A percentile compares a stretch with the other conserved stretches of the same genome.
Conservation (phyloP, 164 flowering plant species). For the Vitis cinerea region DNA sequence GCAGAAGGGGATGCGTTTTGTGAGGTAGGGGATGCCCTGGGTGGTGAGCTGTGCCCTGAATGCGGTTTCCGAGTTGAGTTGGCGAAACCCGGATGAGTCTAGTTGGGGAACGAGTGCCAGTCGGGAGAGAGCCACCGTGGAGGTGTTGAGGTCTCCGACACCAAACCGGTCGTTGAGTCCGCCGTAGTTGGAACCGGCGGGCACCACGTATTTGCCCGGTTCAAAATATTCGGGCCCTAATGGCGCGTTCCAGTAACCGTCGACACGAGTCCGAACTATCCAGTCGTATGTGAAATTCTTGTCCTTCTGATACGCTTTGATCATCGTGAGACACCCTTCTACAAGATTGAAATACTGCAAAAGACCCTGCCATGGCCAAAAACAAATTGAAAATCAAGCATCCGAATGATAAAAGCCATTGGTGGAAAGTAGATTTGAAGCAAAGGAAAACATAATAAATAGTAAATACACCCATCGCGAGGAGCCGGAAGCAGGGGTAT, state of each 20-base stretch:
- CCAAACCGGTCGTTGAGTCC: conserved; percentile 95
- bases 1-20: conserved; percentile 77
- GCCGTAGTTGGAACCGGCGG: conserved; percentile 72
- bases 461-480: no score
- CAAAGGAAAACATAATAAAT: no score
- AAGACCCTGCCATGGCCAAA: conserved; percentile 56
- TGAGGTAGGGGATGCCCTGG: conserved; percentile 33
- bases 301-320: conserved; percentile 42
- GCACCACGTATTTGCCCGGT: conserved; percentile 62
- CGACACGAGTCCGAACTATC: conserved; percentile 92
- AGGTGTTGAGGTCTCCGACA: conserved; percentile 64
- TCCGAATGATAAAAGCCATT: not conserved
- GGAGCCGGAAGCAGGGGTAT: no score
- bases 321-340: conserved; percentile 80
- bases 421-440: no score
- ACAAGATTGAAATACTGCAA: conserved; percentile 86
- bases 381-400: not conserved
- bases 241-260: conserved; percentile 83
- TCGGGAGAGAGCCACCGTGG: conserved; percentile 82
- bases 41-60: conserved; percentile 80
- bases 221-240: conserved; percentile 53
- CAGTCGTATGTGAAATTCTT: conserved; percentile 82
- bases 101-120: conserved; percentile 77
- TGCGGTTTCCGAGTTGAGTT: conserved; percentile 85
- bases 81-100: conserved; percentile 47